Evolutionary conservation across 108 stramenopile species (phyloP), one percentile per base, ranked within the genome.

Genomic region (Bacterosira constricta): DNA sequence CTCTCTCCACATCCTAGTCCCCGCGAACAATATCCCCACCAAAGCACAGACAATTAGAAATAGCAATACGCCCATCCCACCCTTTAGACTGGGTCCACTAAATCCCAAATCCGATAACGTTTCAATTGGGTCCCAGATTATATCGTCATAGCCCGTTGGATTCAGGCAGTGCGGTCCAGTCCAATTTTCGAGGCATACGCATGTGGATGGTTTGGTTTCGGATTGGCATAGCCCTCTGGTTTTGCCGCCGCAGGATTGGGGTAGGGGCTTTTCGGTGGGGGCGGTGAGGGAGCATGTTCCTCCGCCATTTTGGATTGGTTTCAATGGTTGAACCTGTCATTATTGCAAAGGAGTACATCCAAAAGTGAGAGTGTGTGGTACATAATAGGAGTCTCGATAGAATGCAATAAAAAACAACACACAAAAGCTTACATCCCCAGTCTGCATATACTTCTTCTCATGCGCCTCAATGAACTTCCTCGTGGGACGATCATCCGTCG

Each of bases 401-500:
- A n/a, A n/a, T n/a, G n/a, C n/a, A n/a, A n/a, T n/a, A n/a, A 23
- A 2, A 77, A 23, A 21, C 3, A 6, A 57, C 49, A 59, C 2
- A 42, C n/a, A 44, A 57, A 38, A 32, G 73, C 69, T 59, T 36
- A 74, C 82, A 72, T 95, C 93, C 11, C 62, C 69, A 12, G 65
- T 75, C 29, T 54, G 66, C 75, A 81, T 96, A 75, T 96, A 98
- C 37, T 86, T 78, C 42, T 96, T 63, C 56, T 80, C 62, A 66
- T 96, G 91, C 0, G 87, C 96, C 74, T 98, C 84, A 63, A 98
- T 98, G 60, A 83, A 98, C 44, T 71, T 77, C 46, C 86, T 90
- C 26, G 95, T 96, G 0, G 97, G 97, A 34, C 93, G 90, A 47
- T 89, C 90, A 0, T 87, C 89, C 7, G 94, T 89, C 30, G 90